phyloP scores from a whole-genome alignment of 306 rosid genomes.

The Fragaria ananassa region DNA sequence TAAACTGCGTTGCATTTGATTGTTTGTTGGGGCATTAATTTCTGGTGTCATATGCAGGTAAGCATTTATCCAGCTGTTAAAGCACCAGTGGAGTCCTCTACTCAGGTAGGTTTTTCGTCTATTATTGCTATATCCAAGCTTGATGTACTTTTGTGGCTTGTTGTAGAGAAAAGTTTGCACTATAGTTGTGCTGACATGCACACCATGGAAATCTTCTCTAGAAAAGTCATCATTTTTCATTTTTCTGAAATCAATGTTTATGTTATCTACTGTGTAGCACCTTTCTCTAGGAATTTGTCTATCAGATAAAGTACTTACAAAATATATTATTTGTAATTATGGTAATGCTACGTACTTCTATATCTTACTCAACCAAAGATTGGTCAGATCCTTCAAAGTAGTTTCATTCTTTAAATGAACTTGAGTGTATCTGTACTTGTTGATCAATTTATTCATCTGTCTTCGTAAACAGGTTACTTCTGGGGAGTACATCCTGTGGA shows the following conservation, averaged over 20 bases:
- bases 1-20: conserved; percentile 8
- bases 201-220: neutral
- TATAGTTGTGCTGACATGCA: neutral
- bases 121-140: neutral
- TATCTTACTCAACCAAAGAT: neutral
- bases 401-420: neutral
- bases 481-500: conserved; percentile 93
- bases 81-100: conserved; percentile 80
- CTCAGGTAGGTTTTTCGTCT: conserved; percentile 52
- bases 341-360: neutral
- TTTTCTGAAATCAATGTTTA: neutral
- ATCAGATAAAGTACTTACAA: neutral
- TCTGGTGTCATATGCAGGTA: conserved; percentile 49
- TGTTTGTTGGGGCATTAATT: conserved; percentile 24
- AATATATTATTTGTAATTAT: neutral
- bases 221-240: neutral
- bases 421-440: neutral
- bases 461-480: conserved; percentile 51
- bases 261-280: neutral
- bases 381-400: neutral
- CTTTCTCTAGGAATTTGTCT: neutral
- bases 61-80: conserved; percentile 88
- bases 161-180: neutral
- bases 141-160: neutral
- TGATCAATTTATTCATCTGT: neutral